Conservation (phyloP, 495 filamentous ascomycete genomes). For the Neurospora terricola region DNA sequence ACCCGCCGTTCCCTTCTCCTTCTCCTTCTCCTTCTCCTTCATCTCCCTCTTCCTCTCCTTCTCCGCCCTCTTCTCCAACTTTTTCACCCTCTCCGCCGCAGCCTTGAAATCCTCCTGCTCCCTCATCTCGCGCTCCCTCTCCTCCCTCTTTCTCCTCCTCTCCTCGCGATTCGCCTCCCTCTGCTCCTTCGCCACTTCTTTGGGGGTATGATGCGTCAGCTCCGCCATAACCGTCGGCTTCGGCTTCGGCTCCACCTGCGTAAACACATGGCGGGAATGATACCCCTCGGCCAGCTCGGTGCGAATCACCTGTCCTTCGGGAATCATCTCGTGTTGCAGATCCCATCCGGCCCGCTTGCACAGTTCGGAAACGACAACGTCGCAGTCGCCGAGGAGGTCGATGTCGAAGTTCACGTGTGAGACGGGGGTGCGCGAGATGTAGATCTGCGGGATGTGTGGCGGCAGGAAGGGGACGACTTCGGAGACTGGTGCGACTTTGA, state of each 20-base stretch:
- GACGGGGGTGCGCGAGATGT: constrained; percentile 81
- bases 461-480: constrained; percentile 81
- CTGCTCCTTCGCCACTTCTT: constrained; percentile 1
- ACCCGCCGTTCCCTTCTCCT: background rate
- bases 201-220: background rate
- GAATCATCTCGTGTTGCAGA: constrained; percentile 81
- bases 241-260: constrained; percentile 11
- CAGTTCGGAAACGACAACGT: constrained; percentile 82
- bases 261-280: constrained; percentile 55
- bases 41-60: background rate
- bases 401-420: constrained; percentile 90
- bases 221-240: background rate
- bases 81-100: background rate
- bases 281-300: constrained; percentile 51
- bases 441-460: constrained; percentile 77
- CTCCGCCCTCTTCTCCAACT: background rate
- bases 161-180: background rate
- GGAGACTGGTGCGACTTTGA: constrained; percentile 90
- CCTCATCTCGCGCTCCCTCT: background rate
- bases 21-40: background rate
- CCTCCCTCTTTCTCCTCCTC: background rate
- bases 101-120: background rate
- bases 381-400: constrained; percentile 87
- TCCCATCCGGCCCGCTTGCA: constrained; percentile 79
- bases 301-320: constrained; percentile 51